These are phyloP conservation scores for Yamadazyma aaseri DNA, from an alignment of 1,139 yeast genomes.

Conservation along the genomic window DNA sequence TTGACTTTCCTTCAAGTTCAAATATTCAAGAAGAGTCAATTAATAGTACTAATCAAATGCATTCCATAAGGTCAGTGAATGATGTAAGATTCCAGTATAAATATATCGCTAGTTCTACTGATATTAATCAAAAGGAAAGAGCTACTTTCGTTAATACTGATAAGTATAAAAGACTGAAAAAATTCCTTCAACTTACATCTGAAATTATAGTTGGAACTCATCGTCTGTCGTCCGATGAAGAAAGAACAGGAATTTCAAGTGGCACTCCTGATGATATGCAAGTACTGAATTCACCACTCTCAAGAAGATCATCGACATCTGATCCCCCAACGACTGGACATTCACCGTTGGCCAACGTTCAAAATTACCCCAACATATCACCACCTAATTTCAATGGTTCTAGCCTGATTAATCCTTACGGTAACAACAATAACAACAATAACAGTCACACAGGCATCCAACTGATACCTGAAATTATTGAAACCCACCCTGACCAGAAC, in stretches of 20 bases:
- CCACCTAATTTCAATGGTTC: not conserved
- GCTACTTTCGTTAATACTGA: conserved; percentile 73
- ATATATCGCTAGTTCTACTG: conserved; percentile 20
- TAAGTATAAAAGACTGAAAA: conserved; percentile 66
- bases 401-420: too few species aligned
- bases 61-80: conserved; percentile 10
- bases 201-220: conserved; percentile 81
- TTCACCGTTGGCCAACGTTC: not conserved
- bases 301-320: conserved; percentile 21
- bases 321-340: conserved; percentile 15
- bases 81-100: conserved; percentile 35
- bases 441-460: not conserved
- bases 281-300: conserved; percentile 12
- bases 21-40: conserved; percentile 2
- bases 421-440: too few species aligned
- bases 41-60: conserved; percentile 2
- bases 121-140: conserved; percentile 33
- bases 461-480: conserved; percentile 4
- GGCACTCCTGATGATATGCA: conserved; percentile 5
- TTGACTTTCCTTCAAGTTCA: conserved; percentile 12
- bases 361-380: not conserved
- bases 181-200: conserved; percentile 74
- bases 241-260: conserved; percentile 1
- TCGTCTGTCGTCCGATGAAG: conserved; percentile 33
- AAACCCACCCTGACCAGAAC: not conserved